A percentile compares a stretch with the other conserved stretches of the same genome.
These are phyloP conservation scores for Lenwebbia sp. DNA, from an alignment of 345 rosid species.

Conservation along the genomic window DNA sequence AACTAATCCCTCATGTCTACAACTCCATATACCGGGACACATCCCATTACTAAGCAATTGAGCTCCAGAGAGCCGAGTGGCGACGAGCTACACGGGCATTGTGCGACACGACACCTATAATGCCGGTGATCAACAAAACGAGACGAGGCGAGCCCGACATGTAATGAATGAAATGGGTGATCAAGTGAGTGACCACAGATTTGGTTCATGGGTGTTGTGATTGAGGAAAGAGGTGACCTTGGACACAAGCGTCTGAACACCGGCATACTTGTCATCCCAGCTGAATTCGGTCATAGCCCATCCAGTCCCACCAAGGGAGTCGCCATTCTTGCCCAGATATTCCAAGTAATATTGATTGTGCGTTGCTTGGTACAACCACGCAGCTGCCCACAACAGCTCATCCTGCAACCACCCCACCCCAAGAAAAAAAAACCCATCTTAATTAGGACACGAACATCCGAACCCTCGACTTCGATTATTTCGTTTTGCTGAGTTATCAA, in stretches of 20 bases:
- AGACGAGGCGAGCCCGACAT: not conserved
- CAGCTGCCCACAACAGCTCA: constrained; percentile 30
- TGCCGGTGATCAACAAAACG: not conserved
- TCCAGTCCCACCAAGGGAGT: constrained; percentile 13
- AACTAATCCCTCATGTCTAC: not conserved
- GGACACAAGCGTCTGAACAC: constrained; percentile 19
- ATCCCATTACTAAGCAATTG: not conserved
- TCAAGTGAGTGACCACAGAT: not conserved
- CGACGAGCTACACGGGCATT: not conserved
- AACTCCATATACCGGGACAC: not conserved
- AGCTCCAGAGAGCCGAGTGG: not conserved
- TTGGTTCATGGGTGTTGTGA: not conserved
- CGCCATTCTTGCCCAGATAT: constrained; percentile 17
- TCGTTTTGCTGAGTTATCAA: too few relatives aligned
- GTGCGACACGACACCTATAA: not conserved
- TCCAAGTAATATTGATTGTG: constrained; percentile 8
- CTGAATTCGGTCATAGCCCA: constrained; percentile 8
- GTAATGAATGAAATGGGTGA: not conserved
- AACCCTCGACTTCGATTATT: not conserved
- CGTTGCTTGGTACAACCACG: constrained; percentile 18
- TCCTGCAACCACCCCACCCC: constrained; percentile 6
- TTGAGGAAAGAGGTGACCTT: constrained; percentile 4
- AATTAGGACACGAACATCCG: not conserved
- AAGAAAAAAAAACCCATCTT: not conserved
- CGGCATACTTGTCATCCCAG: constrained; percentile 28